Evolutionary conservation across 2,329 filamentous ascomycete species (phyloP).

Genomic region (Talaromyces sp.): DNA sequence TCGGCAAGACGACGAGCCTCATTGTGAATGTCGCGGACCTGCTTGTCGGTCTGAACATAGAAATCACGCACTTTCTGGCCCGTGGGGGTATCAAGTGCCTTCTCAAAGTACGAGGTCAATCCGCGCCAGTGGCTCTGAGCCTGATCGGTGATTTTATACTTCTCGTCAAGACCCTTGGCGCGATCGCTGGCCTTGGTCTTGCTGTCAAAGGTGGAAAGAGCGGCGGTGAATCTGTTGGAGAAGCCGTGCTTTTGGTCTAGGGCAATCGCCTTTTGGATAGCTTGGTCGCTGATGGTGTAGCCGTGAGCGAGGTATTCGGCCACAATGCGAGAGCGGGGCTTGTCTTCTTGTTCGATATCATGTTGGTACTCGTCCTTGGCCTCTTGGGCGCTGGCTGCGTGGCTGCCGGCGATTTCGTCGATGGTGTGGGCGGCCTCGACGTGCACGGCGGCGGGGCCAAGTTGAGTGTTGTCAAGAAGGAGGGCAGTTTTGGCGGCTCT

Average conservation of each 20-base stretch:
- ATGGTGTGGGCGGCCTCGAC: constrained; percentile 71
- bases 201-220: constrained; percentile 72
- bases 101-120: constrained; percentile 88
- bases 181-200: constrained; percentile 88
- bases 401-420: constrained; percentile 61
- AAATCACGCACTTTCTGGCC: constrained; percentile 85
- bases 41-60: constrained; percentile 79
- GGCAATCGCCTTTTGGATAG: constrained; percentile 78
- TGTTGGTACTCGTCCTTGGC: constrained; percentile 57
- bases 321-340: constrained; percentile 87
- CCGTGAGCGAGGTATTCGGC: constrained; percentile 97
- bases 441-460: constrained; percentile 72
- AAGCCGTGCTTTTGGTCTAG: constrained; percentile 90
- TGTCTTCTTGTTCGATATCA: constrained; percentile 90
- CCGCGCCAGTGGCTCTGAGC: constrained; percentile 67
- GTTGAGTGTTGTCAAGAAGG: constrained; percentile 93
- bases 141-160: constrained; percentile 75
- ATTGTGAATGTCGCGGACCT: constrained; percentile 88
- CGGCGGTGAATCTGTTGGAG: constrained; percentile 72
- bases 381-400: constrained; percentile 56
- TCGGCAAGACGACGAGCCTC: constrained; percentile 87
- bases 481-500: constrained; percentile 90
- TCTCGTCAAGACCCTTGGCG: constrained; percentile 78
- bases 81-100: constrained; percentile 81
- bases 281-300: constrained; percentile 75